These are phyloP conservation scores for Xylariaceae sp. DNA, from an alignment of 2,329 filamentous ascomycete genomes.

Conservation along the genomic window DNA sequence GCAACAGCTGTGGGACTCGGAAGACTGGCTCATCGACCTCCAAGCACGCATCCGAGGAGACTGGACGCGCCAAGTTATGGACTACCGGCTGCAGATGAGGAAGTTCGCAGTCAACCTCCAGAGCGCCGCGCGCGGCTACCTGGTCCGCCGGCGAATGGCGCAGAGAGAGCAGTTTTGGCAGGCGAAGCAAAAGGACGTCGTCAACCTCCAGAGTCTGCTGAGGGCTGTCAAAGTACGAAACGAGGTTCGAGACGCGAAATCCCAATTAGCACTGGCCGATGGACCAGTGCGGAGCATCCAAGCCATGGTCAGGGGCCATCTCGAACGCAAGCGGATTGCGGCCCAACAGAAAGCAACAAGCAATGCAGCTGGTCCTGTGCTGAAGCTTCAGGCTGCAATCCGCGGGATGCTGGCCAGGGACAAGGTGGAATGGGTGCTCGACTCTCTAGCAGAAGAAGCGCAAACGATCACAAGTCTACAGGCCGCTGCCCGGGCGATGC, in stretches of 20 bases:
- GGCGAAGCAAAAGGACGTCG: slow-evolving; percentile 63
- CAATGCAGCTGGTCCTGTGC: slow-evolving; percentile 46
- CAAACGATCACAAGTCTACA: slow-evolving; percentile 43
- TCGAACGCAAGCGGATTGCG: slow-evolving; percentile 54
- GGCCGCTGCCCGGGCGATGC: slow-evolving; percentile 58
- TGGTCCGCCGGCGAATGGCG: slow-evolving; percentile 60
- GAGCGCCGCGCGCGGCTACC: slow-evolving; percentile 68
- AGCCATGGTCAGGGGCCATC: slow-evolving; percentile 60
- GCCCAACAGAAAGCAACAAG: slow-evolving; percentile 52
- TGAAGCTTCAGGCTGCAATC: slow-evolving; percentile 59
- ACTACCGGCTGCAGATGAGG: slow-evolving; percentile 78
- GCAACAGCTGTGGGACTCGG: slow-evolving; percentile 84
- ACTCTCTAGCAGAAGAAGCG: slow-evolving; percentile 21
- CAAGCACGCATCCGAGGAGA: slow-evolving; percentile 85
- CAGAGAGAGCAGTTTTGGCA: slow-evolving; percentile 64
- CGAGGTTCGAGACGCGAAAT: slow-evolving; percentile 50
- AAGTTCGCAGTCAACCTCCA: slow-evolving; percentile 76
- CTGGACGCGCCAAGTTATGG: slow-evolving; percentile 75
- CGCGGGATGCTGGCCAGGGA: slow-evolving; percentile 61
- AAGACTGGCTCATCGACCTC: slow-evolving; percentile 71
- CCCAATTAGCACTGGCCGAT: slow-evolving; percentile 56
- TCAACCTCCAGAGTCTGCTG: slow-evolving; percentile 77
- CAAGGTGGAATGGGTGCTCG: slow-evolving; percentile 37
- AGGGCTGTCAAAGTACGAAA: slow-evolving; percentile 61
- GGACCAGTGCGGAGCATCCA: slow-evolving; percentile 62